Base-by-base conservation (phyloP, 441 rosid genomes). In the Rhodomyrtus psidioides region DNA sequence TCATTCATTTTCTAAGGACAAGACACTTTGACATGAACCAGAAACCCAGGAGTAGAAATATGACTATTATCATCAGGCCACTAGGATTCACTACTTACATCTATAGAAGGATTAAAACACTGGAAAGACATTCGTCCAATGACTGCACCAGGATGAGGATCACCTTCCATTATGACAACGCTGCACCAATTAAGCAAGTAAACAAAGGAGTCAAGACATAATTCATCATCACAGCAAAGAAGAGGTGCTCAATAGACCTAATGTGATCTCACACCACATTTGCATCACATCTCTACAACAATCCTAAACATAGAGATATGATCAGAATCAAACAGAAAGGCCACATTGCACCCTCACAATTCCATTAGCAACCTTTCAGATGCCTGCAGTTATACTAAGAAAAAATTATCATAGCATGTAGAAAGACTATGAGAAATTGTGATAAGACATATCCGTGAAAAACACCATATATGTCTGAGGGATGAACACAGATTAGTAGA, bases 71-170 rank as follows among this genome's bases (percentile, higher is more conserved):
- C 86, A 46, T 76, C 51, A 56, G 86, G 86, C 83, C 87, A 85
- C 75, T 28, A 49, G 58, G 60, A 65, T 85, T 70, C 85, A 79
- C 87, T 84, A 94, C 97, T 92, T 92, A 94, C 98, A 94, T 98
- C 98, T 59, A 95, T 92, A 87, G 96, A 93, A 82, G 99, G 98
- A 91, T 96, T 96, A 89, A 96, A 98, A 90, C 95, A 95, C 88
- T 90, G 95, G 92, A 96, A 98, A 55, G 98, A 96, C 98, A 98
- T 93, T 82, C 99, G 95, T 39, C 98, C 99, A 24, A 91, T 83
- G 60, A 87, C 76, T 60, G 97, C 95, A 87, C 95, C 95, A 62
- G 99, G 98, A 87, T 90, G 97, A 55, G 98, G 99, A 92, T 95
- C 96, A 86, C 98, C 97, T 89, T 98, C 99, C 91, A 93, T 93